Evolutionary conservation across 306 rosid genomes (phyloP), one percentile per base, ranked within the genome.

Genomic region (Rosa persica): DNA sequence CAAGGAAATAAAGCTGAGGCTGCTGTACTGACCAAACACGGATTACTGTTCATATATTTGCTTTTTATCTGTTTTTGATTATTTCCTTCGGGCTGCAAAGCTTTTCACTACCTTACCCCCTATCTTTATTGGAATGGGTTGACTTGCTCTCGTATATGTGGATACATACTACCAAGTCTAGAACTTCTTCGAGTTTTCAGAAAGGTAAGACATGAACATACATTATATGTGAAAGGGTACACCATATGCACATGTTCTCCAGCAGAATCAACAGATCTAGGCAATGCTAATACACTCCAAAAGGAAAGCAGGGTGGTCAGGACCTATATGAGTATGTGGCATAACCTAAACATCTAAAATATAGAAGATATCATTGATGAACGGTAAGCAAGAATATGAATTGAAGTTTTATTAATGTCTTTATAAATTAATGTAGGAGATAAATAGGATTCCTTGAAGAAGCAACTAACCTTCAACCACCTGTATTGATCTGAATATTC

Each of bases 401-500:
- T 3, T 3, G 2, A 38, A 40, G 8, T 39, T 67, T 19, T 73
- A 39, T 19, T 16, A n/a, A 73, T 54, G 23, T 10, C 38, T 25
- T 36, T 25, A n/a, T 23, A 30, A 30, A 13, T 52, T 52, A 43
- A 23, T n/a, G 15, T 5, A 44, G 43, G 20, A 76, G 65, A 22
- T 43, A 67, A 68, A 42, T 8, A 57, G 48, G 39, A 55, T 62
- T 81, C 78, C 73, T 52, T 42, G 60, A 12, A 72, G 66, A 25
- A 73, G 36, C 71, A 20, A 81, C 98, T 70, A 82, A 92, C 98
- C 98, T 94, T 86, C 76, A 94, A 87, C 97, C 98, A 94, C 66
- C 70, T 86, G 84, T 89, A 92, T 84, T 94, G 98, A 43, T 90
- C 90, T 36, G 98, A 94, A 80, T 88, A 80, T 72, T 88, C 86